Conservation (phyloP, 1,284 basidiomycete genomes). For the Trametes sp. region DNA sequence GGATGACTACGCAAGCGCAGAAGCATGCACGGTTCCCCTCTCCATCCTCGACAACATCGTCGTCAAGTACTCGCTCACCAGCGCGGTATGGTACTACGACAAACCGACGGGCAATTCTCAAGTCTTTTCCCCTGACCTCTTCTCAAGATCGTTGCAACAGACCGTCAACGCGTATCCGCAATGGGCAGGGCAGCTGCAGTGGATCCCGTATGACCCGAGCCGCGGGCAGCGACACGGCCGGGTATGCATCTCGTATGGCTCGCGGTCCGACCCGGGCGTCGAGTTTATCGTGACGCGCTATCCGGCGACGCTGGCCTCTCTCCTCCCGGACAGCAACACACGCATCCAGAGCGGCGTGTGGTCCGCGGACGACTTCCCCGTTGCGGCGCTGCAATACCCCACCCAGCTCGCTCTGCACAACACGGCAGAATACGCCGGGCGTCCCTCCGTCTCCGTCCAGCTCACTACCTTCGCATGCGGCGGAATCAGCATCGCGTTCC, state of each 20-base stretch:
- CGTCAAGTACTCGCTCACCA: slow-evolving; percentile 38
- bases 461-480: slow-evolving; percentile 44
- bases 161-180: slow-evolving; percentile 48
- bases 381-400: slow-evolving; percentile 30
- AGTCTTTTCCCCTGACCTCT: slow-evolving; percentile 20
- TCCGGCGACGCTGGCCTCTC: slow-evolving; percentile 28
- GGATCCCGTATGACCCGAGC: slow-evolving; percentile 35
- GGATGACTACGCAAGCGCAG: background rate
- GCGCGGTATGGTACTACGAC: slow-evolving; percentile 44
- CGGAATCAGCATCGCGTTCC: slow-evolving; percentile 38
- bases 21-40: slow-evolving; percentile 30
- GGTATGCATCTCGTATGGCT: slow-evolving; percentile 44
- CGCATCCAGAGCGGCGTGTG: slow-evolving; percentile 28
- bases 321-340: slow-evolving; percentile 35
- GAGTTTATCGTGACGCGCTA: slow-evolving; percentile 42
- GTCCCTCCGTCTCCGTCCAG: slow-evolving; percentile 44
- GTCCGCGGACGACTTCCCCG: slow-evolving; percentile 29
- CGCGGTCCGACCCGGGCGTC: slow-evolving; percentile 46
- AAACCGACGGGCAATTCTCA: slow-evolving; percentile 15
- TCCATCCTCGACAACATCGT: slow-evolving; percentile 45
- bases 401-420: slow-evolving; percentile 42
- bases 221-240: slow-evolving; percentile 43
- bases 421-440: slow-evolving; percentile 31
- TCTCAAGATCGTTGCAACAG: slow-evolving; percentile 38
- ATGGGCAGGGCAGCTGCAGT: slow-evolving; percentile 48